These are phyloP conservation scores for Effrenium voratum DNA, from an alignment of 73 alveolate species.

Conservation along the genomic window DNA sequence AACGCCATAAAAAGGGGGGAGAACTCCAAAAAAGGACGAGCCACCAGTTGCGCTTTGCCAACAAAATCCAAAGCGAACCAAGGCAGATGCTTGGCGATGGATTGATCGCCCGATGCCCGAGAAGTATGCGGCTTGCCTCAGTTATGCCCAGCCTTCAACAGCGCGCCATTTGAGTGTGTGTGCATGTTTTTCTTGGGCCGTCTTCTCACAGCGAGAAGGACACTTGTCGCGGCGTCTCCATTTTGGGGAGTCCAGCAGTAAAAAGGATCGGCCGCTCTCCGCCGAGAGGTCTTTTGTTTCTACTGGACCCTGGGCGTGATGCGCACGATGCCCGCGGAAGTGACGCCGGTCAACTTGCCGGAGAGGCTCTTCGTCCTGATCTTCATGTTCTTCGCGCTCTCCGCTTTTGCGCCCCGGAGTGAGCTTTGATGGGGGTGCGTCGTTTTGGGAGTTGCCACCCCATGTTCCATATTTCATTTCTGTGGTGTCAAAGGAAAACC, in stretches of 20 bases:
- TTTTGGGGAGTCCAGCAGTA: too few relatives aligned
- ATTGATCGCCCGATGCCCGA: constrained; percentile 55
- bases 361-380: constrained; percentile 84
- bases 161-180: too few relatives aligned
- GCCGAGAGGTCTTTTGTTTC: constrained; percentile 73
- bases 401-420: constrained; percentile 50
- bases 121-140: constrained; percentile 6
- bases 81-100: constrained; percentile 75
- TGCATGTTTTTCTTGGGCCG: too few relatives aligned
- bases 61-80: too few relatives aligned
- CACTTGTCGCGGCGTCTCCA: too few relatives aligned
- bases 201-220: not conserved
- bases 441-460: not conserved
- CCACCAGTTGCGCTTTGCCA: too few relatives aligned
- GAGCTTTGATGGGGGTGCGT: not conserved
- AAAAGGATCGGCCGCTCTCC: not conserved
- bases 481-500: too few relatives aligned
- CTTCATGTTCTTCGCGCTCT: constrained; percentile 89
- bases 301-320: constrained; percentile 91
- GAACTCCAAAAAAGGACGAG: too few relatives aligned
- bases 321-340: constrained; percentile 93
- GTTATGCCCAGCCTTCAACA: too few relatives aligned
- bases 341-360: constrained; percentile 73
- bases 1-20: too few relatives aligned
- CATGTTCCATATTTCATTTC: too few relatives aligned